Base-by-base conservation (phyloP, 257 asterid species). In the Avicennia marina region DNA sequence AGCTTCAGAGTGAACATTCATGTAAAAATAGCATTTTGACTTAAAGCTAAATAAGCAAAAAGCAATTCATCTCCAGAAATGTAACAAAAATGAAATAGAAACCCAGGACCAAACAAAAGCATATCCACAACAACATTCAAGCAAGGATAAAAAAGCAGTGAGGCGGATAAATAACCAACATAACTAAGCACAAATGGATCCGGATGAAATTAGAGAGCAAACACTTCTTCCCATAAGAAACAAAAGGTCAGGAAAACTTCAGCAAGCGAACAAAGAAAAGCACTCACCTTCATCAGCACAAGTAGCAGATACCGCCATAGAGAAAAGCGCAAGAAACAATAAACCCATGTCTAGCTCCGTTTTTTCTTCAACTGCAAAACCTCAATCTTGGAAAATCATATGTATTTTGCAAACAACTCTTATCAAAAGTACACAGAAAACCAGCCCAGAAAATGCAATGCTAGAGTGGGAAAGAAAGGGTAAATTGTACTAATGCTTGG, bases 251-350 rank as follows among this genome's bases (percentile, higher is more conserved):
- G 53, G 24, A 22, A 58, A 11, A 15, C 17, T 20, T 46, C 24
- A 58, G 34, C 24, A 60, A 57, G 18, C 9, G 48, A 31, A 31
- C 4, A 53, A 22, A 17, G 15, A 62, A 42, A 60, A 61, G 50
- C 43, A 64, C 59, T n/a, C 25, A 81, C 95, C 88, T 77, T 86
- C 85, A 68, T 81, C 86, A 62, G 83, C 80, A 42, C 72, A 53
- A 73, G 72, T 53, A 74, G 78, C 64, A 59, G 83, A 80, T 12
- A 75, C 18, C 47, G 61, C 46, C 45, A 62, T 50, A 44, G 76
- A 50, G 59, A 79, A 56, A 64, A 81, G 71, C 39, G 67, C 68
- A 39, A 72, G 42, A 33, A 75, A 22, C 65, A 65, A 29, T 17
- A 62, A 54, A 56, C 65, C 82, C 94, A 77, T 78, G 12, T 15